phyloP scores from a whole-genome alignment of 2,329 filamentous ascomycete species.

The Emmonsiellopsis sp. region DNA sequence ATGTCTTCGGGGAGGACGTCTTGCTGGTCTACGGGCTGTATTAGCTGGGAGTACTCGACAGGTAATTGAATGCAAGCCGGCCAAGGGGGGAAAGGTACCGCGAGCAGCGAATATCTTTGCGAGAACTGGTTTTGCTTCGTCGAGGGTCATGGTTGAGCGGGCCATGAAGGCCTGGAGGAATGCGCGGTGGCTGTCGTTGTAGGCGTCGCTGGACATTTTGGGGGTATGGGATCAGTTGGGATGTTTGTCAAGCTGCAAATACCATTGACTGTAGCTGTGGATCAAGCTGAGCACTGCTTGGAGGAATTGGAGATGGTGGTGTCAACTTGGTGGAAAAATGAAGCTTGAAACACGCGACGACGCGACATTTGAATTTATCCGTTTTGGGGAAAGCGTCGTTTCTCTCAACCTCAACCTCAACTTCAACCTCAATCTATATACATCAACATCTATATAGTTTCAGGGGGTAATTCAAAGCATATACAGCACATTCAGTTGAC shows the following conservation, averaged over 20 bases:
- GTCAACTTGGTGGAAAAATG: background rate
- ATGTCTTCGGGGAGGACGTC: slow-evolving; percentile 52
- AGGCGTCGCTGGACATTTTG: slow-evolving; percentile 21
- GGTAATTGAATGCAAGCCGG: background rate
- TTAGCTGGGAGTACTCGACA: background rate
- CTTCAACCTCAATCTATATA: background rate
- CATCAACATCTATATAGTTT: background rate
- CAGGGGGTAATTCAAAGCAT: too few species aligned
- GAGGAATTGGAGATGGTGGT: background rate
- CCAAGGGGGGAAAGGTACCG: slow-evolving; percentile 22
- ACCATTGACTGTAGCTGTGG: too few species aligned
- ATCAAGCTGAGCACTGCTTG: too few species aligned
- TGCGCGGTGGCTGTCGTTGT: slow-evolving; percentile 65
- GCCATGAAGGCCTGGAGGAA: slow-evolving; percentile 85
- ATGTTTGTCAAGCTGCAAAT: too few species aligned
- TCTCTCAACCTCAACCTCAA: background rate
- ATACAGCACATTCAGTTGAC: too few species aligned
- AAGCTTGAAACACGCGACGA: background rate
- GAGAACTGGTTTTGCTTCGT: slow-evolving; percentile 63
- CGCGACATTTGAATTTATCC: background rate
- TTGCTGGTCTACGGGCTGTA: slow-evolving; percentile 30
- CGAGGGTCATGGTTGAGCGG: slow-evolving; percentile 64
- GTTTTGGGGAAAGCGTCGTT: background rate
- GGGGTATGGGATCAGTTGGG: background rate
- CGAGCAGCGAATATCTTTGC: slow-evolving; percentile 63